Evolutionary conservation across 805 yeast species (phyloP).

Genomic region (Torulaspora microellipsoides): DNA sequence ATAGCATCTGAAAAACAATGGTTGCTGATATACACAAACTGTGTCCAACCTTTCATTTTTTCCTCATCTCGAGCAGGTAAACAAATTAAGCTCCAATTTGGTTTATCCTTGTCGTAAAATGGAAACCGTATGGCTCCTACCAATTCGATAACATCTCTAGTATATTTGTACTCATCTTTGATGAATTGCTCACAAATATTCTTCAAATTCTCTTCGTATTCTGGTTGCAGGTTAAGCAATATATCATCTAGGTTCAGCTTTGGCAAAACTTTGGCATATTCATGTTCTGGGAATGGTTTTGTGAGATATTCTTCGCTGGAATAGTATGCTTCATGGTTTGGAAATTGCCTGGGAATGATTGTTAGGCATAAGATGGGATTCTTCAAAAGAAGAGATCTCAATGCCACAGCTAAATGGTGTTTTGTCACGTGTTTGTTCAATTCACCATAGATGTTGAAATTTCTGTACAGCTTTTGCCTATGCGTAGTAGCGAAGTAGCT

Average conservation of each 20-base stretch:
- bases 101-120: slow-evolving; percentile 14
- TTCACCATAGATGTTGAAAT: slow-evolving; percentile 22
- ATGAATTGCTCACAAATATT: slow-evolving; percentile 11
- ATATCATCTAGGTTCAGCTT: slow-evolving; percentile 18
- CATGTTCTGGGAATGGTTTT: slow-evolving; percentile 21
- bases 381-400: slow-evolving; percentile 18
- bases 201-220: slow-evolving; percentile 10
- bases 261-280: slow-evolving; percentile 21
- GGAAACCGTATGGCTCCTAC: slow-evolving; percentile 18
- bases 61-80: slow-evolving; percentile 9
- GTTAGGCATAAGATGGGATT: slow-evolving; percentile 21
- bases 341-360: slow-evolving; percentile 19
- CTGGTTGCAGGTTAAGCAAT: slow-evolving; percentile 22
- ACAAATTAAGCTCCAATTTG: slow-evolving; percentile 25
- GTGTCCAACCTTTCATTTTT: not conserved
- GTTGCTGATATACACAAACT: slow-evolving; percentile 22
- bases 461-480: slow-evolving; percentile 25
- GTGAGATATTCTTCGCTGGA: slow-evolving; percentile 19
- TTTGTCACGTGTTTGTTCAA: slow-evolving; percentile 11
- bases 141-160: slow-evolving; percentile 12
- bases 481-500: slow-evolving; percentile 24
- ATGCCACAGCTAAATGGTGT: slow-evolving; percentile 10
- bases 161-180: slow-evolving; percentile 12
- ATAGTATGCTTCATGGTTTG: slow-evolving; percentile 17
- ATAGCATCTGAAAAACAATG: slow-evolving; percentile 27